Evolutionary conservation across 139 green algal genomes (phyloP).

Genomic region (Micractinium conductrix): DNA sequence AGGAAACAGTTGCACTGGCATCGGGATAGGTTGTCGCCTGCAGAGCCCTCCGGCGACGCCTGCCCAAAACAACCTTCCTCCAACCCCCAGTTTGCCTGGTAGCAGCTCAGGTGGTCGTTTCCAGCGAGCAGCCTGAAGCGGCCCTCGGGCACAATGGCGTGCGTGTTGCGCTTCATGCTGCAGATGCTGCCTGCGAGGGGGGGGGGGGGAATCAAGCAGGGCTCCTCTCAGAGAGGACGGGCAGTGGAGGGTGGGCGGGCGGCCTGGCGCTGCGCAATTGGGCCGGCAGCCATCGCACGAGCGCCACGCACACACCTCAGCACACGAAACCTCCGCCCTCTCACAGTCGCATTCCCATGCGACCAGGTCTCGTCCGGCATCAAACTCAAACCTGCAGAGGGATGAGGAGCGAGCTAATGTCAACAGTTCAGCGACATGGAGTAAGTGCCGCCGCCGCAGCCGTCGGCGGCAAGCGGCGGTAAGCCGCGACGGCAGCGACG

Average conservation of each 20-base stretch:
- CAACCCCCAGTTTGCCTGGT: slow-evolving; percentile 38
- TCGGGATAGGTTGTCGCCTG: background rate
- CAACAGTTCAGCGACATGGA: too few species aligned
- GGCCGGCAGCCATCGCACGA: background rate
- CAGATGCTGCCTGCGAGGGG: slow-evolving; percentile 58
- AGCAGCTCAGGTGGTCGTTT: slow-evolving; percentile 38
- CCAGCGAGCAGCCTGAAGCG: slow-evolving; percentile 47
- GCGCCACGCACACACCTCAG: background rate
- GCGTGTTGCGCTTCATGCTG: slow-evolving; percentile 59
- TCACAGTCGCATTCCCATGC: slow-evolving; percentile 63
- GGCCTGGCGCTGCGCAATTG: background rate
- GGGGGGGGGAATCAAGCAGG: background rate
- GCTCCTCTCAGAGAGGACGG: background rate
- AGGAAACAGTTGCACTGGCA: background rate
- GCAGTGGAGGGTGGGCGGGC: background rate
- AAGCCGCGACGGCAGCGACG: background rate
- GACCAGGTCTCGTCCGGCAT: slow-evolving; percentile 33
- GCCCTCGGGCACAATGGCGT: slow-evolving; percentile 51
- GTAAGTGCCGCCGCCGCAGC: background rate
- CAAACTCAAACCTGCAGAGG: slow-evolving; percentile 49
- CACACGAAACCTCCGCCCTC: background rate
- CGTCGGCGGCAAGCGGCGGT: background rate
- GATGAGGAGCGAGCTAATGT: background rate
- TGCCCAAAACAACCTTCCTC: background rate
- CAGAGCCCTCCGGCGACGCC: background rate